These are phyloP conservation scores for Przewalskia tangutica DNA, from an alignment of 257 asterid genomes.

Conservation along the genomic window DNA sequence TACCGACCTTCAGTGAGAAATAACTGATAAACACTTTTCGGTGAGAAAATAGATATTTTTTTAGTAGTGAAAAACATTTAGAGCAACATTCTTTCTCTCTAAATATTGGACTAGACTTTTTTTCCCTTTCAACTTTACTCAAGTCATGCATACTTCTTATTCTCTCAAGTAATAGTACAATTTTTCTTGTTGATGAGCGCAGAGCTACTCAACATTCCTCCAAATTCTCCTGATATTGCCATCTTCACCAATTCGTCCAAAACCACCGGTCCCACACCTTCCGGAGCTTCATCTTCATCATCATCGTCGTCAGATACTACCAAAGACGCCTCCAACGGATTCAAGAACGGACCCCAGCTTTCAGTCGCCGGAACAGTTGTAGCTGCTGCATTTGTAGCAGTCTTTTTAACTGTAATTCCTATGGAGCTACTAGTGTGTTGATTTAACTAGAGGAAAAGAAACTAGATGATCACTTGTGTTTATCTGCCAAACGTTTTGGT, in stretches of 20 bases:
- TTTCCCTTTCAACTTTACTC: not conserved
- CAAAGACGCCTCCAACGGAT: slow-evolving; percentile 10
- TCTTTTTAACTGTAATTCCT: slow-evolving; percentile 21
- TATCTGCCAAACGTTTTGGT: no score
- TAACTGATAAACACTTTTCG: no score
- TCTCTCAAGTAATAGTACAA: not conserved
- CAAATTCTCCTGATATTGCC: slow-evolving; percentile 63
- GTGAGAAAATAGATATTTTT: no score
- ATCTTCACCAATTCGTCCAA: slow-evolving; percentile 35
- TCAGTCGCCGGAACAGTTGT: not conserved
- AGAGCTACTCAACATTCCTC: slow-evolving; percentile 56
- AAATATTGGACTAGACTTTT: not conserved
- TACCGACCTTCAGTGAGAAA: no score
- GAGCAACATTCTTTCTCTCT: not conserved
- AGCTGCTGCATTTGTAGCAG: slow-evolving; percentile 2
- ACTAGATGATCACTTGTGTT: not conserved
- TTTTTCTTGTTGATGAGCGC: slow-evolving; percentile 1
- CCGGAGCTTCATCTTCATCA: slow-evolving; percentile 23
- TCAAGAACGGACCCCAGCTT: slow-evolving; percentile 16
- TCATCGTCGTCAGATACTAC: slow-evolving; percentile 7
- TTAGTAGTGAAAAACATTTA: not conserved
- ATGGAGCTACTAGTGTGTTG: not conserved
- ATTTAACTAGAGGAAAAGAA: not conserved
- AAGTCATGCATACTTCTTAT: not conserved
- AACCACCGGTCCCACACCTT: slow-evolving; percentile 14